Percentiles rank a stretch among this genome's conserved stretches.
These are phyloP conservation scores for Trichosporon inkin DNA, from an alignment of 1,284 basidiomycete species.

Conservation along the genomic window DNA sequence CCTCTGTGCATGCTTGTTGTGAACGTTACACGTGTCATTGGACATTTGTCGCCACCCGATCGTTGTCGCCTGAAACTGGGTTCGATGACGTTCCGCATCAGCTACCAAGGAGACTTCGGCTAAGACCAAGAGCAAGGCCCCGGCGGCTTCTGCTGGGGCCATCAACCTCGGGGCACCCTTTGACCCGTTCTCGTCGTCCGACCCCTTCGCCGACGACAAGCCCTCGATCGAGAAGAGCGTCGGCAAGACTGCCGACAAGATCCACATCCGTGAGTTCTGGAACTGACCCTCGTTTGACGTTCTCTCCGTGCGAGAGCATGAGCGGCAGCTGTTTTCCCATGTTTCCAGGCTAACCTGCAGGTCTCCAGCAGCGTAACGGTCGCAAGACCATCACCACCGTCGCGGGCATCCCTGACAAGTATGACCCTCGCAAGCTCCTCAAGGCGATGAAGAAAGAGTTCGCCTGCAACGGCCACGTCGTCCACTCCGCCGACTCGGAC, in stretches of 20 bases:
- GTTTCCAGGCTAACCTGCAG: conserved; percentile 27
- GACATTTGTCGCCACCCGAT: background rate
- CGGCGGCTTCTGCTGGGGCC: conserved; percentile 37
- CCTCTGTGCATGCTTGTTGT: background rate
- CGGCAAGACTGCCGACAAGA: conserved; percentile 72
- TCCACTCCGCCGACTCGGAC: conserved; percentile 53
- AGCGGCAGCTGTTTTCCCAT: too few species aligned
- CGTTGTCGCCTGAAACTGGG: conserved; percentile 5
- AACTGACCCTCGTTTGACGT: background rate
- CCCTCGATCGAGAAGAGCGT: conserved; percentile 65
- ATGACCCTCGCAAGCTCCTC: conserved; percentile 95
- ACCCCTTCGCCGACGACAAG: conserved; percentile 60
- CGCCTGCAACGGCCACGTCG: conserved; percentile 97
- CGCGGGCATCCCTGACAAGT: conserved; percentile 93
- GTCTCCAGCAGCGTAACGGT: conserved; percentile 98
- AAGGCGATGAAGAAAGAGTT: conserved; percentile 99
- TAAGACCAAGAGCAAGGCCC: conserved; percentile 43
- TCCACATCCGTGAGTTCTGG: conserved; percentile 68
- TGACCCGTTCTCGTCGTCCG: conserved; percentile 79
- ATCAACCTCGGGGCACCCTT: conserved; percentile 57
- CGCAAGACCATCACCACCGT: conserved; percentile 98
- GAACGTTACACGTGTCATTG: background rate
- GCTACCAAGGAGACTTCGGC: conserved; percentile 50
- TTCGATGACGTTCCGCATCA: conserved; percentile 13
- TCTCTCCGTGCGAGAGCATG: background rate